These are phyloP conservation scores for Lagenaria siceraria DNA, from an alignment of 306 rosid genomes.

Conservation along the genomic window DNA sequence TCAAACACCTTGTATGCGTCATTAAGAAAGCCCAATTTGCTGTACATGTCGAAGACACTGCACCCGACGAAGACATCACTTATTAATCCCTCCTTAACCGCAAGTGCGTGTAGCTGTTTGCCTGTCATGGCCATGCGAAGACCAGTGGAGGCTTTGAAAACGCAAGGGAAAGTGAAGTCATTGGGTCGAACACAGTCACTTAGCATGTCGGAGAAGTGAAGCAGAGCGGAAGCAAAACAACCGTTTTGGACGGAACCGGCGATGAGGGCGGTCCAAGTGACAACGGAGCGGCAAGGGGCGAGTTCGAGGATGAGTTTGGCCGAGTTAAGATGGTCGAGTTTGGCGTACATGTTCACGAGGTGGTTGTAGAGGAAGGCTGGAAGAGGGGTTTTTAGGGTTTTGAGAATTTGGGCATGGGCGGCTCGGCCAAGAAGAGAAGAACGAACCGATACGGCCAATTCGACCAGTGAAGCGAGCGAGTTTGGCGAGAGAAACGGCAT, in stretches of 20 bases:
- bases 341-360: constrained; percentile 83
- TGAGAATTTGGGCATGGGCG: constrained; percentile 55
- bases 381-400: constrained; percentile 31
- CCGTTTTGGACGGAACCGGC: constrained; percentile 66
- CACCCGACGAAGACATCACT: constrained; percentile 70
- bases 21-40: constrained; percentile 33
- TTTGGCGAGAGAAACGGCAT: constrained; percentile 38
- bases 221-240: constrained; percentile 35
- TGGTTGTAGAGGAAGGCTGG: constrained; percentile 64
- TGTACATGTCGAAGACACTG: constrained; percentile 74
- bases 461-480: constrained; percentile 40
- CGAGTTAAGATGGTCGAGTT: constrained; percentile 50
- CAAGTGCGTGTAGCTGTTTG: constrained; percentile 56
- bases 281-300: constrained; percentile 51
- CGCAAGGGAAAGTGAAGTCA: constrained; percentile 79
- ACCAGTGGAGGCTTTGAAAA: constrained; percentile 49
- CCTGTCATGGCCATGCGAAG: constrained; percentile 41
- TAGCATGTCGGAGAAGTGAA: constrained; percentile 51
- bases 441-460: constrained; percentile 37
- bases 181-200: constrained; percentile 47
- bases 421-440: constrained; percentile 46
- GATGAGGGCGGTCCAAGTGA: constrained; percentile 79
- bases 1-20: constrained; percentile 58
- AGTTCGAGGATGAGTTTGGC: constrained; percentile 54
- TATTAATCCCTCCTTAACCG: constrained; percentile 49